Conservation (phyloP, 2,329 filamentous ascomycete species). For the Alternaria viburni region DNA sequence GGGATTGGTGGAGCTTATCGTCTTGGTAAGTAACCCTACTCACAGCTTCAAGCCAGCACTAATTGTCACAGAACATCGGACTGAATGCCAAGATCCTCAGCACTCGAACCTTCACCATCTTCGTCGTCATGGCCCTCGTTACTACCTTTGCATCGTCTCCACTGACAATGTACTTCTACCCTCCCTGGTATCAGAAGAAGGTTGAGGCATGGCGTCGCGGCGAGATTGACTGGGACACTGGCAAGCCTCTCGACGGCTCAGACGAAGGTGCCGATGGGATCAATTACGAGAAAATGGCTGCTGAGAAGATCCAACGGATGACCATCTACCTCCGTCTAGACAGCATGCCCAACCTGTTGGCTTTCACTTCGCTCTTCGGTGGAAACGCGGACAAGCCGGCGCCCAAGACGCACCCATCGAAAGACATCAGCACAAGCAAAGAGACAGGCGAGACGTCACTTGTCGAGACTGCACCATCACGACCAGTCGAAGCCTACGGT, state of each 20-base stretch:
- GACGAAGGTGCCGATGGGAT: conserved; percentile 51
- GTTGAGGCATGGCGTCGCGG: conserved; percentile 77
- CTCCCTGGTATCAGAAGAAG: conserved; percentile 76
- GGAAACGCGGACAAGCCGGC: conserved; percentile 53
- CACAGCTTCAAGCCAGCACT: conserved; percentile 5
- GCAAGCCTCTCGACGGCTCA: conserved; percentile 50
- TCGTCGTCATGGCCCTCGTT: conserved; percentile 90
- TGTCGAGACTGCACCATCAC: conserved; percentile 36
- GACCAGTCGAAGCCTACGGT: conserved; percentile 76
- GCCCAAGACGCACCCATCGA: conserved; percentile 48
- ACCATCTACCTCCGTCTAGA: conserved; percentile 85
- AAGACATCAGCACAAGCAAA: conserved; percentile 25
- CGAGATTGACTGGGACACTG: conserved; percentile 86
- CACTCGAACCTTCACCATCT: conserved; percentile 84
- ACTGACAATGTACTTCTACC: conserved; percentile 75
- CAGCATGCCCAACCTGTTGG: conserved; percentile 81
- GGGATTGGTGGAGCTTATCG: conserved; percentile 91
- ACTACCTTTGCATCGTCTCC: conserved; percentile 87
- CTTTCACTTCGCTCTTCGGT: conserved; percentile 81
- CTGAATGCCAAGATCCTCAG: conserved; percentile 83
- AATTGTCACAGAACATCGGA: conserved; percentile 70
- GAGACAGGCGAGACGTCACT: conserved; percentile 26
- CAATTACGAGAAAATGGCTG: conserved; percentile 58
- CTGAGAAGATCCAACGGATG: conserved; percentile 65
- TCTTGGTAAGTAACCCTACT: conserved; percentile 69